Evolutionary conservation across 1,139 yeast genomes (phyloP).

Genomic region (Saccharomyces hybrid): DNA sequence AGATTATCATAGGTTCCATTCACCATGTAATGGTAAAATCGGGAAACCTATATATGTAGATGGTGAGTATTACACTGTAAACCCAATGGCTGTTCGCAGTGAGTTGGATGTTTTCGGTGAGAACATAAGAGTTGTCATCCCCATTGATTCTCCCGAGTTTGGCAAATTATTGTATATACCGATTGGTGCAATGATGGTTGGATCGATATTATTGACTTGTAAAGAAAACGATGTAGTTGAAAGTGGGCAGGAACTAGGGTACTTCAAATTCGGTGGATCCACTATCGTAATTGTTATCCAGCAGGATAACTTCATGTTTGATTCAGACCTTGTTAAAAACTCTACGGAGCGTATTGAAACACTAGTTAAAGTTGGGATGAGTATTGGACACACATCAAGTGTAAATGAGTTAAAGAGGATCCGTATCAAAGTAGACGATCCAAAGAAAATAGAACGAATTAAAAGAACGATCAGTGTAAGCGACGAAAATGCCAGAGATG

Average conservation of each 20-base stretch:
- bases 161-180: constrained; percentile 74
- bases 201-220: constrained; percentile 73
- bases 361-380: constrained; percentile 80
- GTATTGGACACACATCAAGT: constrained; percentile 67
- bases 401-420: constrained; percentile 45
- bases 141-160: constrained; percentile 64
- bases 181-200: constrained; percentile 99
- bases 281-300: constrained; percentile 62
- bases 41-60: constrained; percentile 61
- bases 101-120: constrained; percentile 89
- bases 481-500: constrained; percentile 16
- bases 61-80: constrained; percentile 92
- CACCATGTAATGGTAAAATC: constrained; percentile 70
- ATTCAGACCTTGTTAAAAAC: constrained; percentile 63
- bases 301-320: constrained; percentile 44
- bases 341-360: constrained; percentile 71
- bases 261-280: constrained; percentile 93
- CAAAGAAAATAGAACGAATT: constrained; percentile 46
- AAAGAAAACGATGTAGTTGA: constrained; percentile 48
- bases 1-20: constrained; percentile 90
- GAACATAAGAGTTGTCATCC: constrained; percentile 69
- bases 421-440: constrained; percentile 42
- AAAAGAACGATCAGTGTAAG: constrained; percentile 52
- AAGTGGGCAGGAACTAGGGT: constrained; percentile 83
- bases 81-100: constrained; percentile 93